Base-by-base conservation (phyloP, 2,329 filamentous ascomycete genomes). In the Trichoderma cornu-damae region DNA sequence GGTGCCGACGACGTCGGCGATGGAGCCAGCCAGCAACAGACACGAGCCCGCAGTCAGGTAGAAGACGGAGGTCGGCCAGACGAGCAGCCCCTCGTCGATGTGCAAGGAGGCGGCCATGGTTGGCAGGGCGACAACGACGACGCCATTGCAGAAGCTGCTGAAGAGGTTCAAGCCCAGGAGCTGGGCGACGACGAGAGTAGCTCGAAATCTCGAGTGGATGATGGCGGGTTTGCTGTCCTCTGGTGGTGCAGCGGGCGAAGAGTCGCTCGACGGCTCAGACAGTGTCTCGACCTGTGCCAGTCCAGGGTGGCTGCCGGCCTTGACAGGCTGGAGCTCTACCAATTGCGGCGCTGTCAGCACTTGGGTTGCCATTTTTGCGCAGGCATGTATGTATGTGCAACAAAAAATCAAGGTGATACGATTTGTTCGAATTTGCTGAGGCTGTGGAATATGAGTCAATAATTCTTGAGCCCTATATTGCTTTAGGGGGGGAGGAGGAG, bases 1-100 rank as follows among this genome's bases (percentile, higher is more conserved):
- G 0, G 68, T 63, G 0, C 74, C 74, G 1, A 74, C 53, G 0
- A 69, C 67, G 47, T 76, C 74, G 4, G 74, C 71, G 2, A 75
- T 53, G 2, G 72, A 67, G 2, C 74, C 74, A 6, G 73, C 70
- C 0, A 76, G 63, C 6, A 76, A 62, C 14, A 76, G 62, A 0
- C 68, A 68, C 0, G 72, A 72, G 0, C 70, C 73, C 0, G 69
- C 69, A 1, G 72, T 67, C 0, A 76, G 67, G 1, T 65, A 65
- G 18, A 67, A 67, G 1, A 72, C 70, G 2, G 72, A 74, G 1
- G 68, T 62, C 1, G 74, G 73, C 74, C 74, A 75, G 48, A 75
- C 69, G 2, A 69, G 65, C n/a, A 75, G 68, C 1, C 66, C 65
- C 4, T 61, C 38, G 6, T 68, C 66, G 1, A 75, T 61, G 26